phyloP scores from a whole-genome alignment of 331 rosid genomes.

The Prunus yedoensis region DNA sequence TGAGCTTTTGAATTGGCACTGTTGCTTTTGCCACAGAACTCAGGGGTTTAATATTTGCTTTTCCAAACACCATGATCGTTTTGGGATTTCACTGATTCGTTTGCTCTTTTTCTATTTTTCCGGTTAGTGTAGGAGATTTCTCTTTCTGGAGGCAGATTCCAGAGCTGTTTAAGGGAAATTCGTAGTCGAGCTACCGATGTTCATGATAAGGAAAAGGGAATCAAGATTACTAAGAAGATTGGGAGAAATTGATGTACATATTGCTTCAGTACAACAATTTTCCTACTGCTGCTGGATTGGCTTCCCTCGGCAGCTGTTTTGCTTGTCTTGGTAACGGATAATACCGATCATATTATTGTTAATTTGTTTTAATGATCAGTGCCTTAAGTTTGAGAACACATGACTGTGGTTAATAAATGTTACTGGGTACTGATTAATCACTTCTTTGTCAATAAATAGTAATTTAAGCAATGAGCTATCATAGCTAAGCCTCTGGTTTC shows the following conservation, averaged over 20 bases:
- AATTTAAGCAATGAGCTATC: background rate
- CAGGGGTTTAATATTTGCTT: background rate
- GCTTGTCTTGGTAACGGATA: conserved; percentile 83
- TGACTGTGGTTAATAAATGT: background rate
- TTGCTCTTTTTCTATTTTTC: conserved; percentile 34
- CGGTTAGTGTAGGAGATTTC: conserved; percentile 90
- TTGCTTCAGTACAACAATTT: conserved; percentile 92
- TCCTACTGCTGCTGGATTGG: conserved; percentile 98
- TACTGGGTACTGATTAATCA: background rate
- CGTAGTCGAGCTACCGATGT: conserved; percentile 80
- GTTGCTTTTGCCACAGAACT: background rate
- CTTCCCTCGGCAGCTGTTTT: conserved; percentile 94
- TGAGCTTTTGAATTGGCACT: background rate
- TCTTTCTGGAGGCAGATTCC: conserved; percentile 90
- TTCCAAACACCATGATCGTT: background rate
- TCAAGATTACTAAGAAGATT: conserved; percentile 73
- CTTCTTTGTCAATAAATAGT: background rate
- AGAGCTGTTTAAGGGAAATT: conserved; percentile 81
- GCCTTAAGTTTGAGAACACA: background rate
- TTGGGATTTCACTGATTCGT: conserved; percentile 33
- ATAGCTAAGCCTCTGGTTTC: conserved; percentile 15
- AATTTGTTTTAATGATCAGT: background rate
- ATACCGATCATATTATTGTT: background rate
- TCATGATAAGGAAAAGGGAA: conserved; percentile 73
- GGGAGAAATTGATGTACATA: conserved; percentile 75